These are phyloP conservation scores for Monoraphidium neglectum DNA, from an alignment of 139 green algal genomes.

Conservation along the genomic window DNA sequence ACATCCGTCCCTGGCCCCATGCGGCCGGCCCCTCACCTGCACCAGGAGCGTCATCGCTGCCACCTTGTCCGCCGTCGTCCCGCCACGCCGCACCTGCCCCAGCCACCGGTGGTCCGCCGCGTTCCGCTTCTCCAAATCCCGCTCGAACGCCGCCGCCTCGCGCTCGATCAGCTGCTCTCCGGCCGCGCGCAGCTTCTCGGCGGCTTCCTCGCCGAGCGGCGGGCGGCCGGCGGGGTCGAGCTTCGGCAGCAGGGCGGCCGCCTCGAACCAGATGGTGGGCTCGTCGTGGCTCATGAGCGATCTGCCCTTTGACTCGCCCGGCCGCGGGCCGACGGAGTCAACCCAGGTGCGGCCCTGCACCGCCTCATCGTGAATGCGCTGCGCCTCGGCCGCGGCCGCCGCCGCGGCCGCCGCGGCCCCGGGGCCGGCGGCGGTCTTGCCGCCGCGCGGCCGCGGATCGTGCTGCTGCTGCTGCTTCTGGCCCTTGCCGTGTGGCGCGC, in stretches of 20 bases:
- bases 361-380: neutral
- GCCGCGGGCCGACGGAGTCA: conserved; percentile 53
- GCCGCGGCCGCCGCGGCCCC: conserved; percentile 16
- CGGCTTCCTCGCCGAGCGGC: conserved; percentile 21
- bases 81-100: conserved; percentile 66
- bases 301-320: conserved; percentile 44
- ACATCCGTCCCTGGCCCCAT: too few species aligned
- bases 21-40: conserved; percentile 50
- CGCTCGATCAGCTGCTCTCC: conserved; percentile 51
- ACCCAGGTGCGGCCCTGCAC: conserved; percentile 52
- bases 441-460: neutral
- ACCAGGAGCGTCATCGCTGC: conserved; percentile 88
- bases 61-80: conserved; percentile 80
- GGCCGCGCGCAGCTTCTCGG: conserved; percentile 35
- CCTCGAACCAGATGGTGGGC: conserved; percentile 68
- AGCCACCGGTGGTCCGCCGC: conserved; percentile 72
- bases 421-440: neutral
- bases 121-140: conserved; percentile 49
- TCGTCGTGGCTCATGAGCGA: conserved; percentile 62
- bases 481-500: conserved; percentile 4
- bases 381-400: neutral
- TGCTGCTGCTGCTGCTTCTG: neutral
- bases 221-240: conserved; percentile 11
- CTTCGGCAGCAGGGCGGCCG: conserved; percentile 42
- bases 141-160: conserved; percentile 63